Conservation (phyloP, 805 yeast genomes). For the Scheffersomyces stipitis region DNA sequence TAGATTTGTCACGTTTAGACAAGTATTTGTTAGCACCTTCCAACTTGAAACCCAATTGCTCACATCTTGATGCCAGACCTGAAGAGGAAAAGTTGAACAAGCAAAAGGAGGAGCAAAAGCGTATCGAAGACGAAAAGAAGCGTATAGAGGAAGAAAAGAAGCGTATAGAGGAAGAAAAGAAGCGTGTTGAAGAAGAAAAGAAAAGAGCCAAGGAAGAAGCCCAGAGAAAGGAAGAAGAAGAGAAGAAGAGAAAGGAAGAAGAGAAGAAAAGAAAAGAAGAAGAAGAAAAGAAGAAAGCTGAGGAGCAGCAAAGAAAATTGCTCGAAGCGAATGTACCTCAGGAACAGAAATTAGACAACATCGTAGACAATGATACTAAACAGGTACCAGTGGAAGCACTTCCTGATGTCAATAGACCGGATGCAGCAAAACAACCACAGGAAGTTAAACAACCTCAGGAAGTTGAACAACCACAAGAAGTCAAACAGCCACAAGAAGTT, state of each 20-base stretch:
- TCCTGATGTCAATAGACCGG: too few relatives aligned
- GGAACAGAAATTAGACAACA: slow-evolving; percentile 8
- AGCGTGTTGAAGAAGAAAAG: slow-evolving; percentile 7
- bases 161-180: slow-evolving; percentile 5
- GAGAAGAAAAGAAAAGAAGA: slow-evolving; percentile 4
- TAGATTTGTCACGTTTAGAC: slow-evolving; percentile 44
- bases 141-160: slow-evolving; percentile 15
- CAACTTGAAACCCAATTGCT: slow-evolving; percentile 2
- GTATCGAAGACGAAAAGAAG: slow-evolving; percentile 6
- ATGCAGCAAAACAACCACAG: too few relatives aligned
- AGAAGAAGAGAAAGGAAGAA: slow-evolving; percentile 4
- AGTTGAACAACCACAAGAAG: too few relatives aligned
- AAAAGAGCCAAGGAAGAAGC: slow-evolving; percentile 8
- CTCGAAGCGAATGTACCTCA: slow-evolving; percentile 7
- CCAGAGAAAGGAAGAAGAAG: slow-evolving; percentile 8
- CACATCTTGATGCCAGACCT: slow-evolving; percentile 3
- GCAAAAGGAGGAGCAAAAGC: not conserved
- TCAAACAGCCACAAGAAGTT: too few relatives aligned
- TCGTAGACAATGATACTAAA: slow-evolving; percentile 6
- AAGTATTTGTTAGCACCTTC: slow-evolving; percentile 10
- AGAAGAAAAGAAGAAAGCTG: slow-evolving; percentile 7
- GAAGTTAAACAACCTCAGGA: too few relatives aligned
- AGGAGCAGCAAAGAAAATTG: slow-evolving; percentile 8
- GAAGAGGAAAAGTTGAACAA: slow-evolving; percentile 5
- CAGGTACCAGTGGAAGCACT: slow-evolving; percentile 3